These are phyloP conservation scores for Arbutus unedo DNA, from an alignment of 148 eudicot genomes.

Conservation along the genomic window DNA sequence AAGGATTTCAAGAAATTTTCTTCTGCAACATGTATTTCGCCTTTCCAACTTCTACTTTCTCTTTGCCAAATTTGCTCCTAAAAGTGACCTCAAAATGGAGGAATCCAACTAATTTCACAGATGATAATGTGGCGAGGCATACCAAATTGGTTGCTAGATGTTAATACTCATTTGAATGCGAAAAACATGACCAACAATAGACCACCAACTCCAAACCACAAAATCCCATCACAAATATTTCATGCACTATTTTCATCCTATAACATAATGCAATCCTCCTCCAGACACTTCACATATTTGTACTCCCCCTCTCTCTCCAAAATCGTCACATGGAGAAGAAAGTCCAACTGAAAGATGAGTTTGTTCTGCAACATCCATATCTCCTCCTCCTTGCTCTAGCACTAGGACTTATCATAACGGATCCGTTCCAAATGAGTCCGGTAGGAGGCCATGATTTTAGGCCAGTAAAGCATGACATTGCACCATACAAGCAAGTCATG, in stretches of 20 bases:
- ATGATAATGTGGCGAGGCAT: neutral
- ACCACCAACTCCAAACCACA: neutral
- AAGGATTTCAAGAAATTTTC: neutral
- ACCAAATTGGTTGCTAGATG: neutral
- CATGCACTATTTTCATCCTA: neutral
- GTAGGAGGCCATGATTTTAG: slow-evolving; percentile 72
- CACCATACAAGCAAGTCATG: slow-evolving; percentile 72
- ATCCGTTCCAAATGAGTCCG: slow-evolving; percentile 75
- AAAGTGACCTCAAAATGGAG: neutral
- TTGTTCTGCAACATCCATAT: slow-evolving; percentile 53
- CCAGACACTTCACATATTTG: neutral
- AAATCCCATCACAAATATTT: neutral
- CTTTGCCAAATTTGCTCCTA: neutral
- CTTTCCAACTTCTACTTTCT: neutral
- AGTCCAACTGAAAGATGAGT: slow-evolving; percentile 38
- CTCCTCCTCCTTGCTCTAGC: slow-evolving; percentile 38
- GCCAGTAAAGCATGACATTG: slow-evolving; percentile 67
- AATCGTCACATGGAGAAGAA: slow-evolving; percentile 36
- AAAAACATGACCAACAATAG: neutral
- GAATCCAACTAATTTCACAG: neutral
- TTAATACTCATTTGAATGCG: neutral
- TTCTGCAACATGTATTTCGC: neutral
- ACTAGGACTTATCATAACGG: slow-evolving; percentile 60
- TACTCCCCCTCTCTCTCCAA: neutral
- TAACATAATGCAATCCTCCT: neutral